Evolutionary conservation across 768 basidiomycete species (phyloP), one percentile per base, ranked within the genome.

Genomic region (Grammothele lineata): DNA sequence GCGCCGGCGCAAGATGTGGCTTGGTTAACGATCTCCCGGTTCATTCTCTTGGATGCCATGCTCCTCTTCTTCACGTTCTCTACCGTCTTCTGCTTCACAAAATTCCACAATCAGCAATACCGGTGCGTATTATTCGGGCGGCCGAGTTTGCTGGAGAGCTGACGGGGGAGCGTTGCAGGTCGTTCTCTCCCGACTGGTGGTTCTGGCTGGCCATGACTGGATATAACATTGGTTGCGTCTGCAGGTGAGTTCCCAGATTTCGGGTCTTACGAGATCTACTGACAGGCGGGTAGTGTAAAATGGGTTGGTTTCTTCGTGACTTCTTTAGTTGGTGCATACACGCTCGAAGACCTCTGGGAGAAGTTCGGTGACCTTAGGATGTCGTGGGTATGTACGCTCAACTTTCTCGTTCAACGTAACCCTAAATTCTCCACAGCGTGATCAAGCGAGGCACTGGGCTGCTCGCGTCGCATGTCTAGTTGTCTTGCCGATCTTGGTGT

Each of bases 151-250:
- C n/a, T n/a, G n/a, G n/a, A n/a, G n/a, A n/a, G n/a, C 48, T 45
- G 22, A 49, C 24, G 61, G 58, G 42, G n/a, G n/a, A n/a, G 24
- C 26, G 21, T 26, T 11, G 7, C 55, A 95, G 93, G 55, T 80
- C 96, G 0, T 99, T 99, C 64, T 86, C 91, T 24, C 73, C 88
- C 50, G 96, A 98, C 62, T 99, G 96, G 96, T 98, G 94, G 94
- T 59, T 87, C 51, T 99, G 93, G 93, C 74, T 99, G 9, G 66
- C 79, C n/a, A 65, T 95, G 56, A 97, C 94, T 1, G 96, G 96
- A n/a, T 63, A 85, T 45, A 93, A 92, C 1, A 95, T 99, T 54
- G 96, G 96, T 44, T 87, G 85, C 58, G 94, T 96, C n/a, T 87
- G 87, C 26, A 92, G 90, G 91, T 88, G 15, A 17, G 51, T 19